phyloP scores from a whole-genome alignment of 805 yeast genomes.

The Ogataea methylovora region DNA sequence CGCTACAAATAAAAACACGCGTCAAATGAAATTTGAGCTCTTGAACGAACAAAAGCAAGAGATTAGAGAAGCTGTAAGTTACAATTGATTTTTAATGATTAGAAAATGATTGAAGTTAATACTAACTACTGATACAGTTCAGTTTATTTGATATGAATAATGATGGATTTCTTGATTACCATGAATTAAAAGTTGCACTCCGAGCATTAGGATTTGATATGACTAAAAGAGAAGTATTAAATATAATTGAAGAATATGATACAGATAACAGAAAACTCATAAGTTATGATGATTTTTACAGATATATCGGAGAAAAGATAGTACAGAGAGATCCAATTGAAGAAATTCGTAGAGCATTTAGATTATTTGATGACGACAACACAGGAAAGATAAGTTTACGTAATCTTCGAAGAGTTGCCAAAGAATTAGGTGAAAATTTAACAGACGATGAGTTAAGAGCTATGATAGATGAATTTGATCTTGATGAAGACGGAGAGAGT shows the following conservation, averaged over 20 bases:
- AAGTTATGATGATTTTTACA: constrained; percentile 74
- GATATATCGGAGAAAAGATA: constrained; percentile 76
- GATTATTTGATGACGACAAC: constrained; percentile 77
- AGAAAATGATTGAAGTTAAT: too few relatives aligned
- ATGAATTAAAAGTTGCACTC: constrained; percentile 89
- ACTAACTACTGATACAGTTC: constrained; percentile 30
- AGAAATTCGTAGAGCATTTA: constrained; percentile 85
- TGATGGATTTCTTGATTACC: constrained; percentile 87
- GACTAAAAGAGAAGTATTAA: constrained; percentile 65
- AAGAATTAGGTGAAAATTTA: constrained; percentile 85
- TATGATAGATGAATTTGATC: constrained; percentile 96
- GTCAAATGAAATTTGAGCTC: constrained; percentile 53
- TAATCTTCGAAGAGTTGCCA: constrained; percentile 81
- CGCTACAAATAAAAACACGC: too few relatives aligned
- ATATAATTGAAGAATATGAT: constrained; percentile 74
- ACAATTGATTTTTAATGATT: neutral
- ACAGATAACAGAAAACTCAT: constrained; percentile 66
- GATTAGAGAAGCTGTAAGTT: constrained; percentile 70
- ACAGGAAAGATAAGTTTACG: constrained; percentile 82
- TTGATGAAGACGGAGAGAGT: constrained; percentile 92
- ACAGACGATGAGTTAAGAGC: constrained; percentile 91
- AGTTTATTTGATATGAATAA: constrained; percentile 85
- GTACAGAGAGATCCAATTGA: constrained; percentile 86
- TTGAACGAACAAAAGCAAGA: constrained; percentile 86
- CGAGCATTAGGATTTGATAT: constrained; percentile 89